Evolutionary conservation across 2,329 filamentous ascomycete genomes (phyloP).

Genomic region (Hypoxylon sp.): DNA sequence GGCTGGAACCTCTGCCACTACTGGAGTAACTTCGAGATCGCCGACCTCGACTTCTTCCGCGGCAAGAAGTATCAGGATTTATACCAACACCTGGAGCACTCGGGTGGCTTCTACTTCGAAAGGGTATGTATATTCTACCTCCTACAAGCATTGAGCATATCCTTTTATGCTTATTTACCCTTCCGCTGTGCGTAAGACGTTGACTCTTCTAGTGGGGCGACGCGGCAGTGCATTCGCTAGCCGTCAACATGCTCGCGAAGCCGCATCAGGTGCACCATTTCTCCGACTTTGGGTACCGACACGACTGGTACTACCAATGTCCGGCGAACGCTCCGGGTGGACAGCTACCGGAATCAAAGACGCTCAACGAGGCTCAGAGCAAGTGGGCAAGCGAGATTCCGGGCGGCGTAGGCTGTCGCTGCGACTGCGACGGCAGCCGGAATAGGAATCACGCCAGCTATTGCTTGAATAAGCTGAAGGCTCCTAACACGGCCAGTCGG

Average conservation of each 20-base stretch:
- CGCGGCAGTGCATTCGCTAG: constrained; percentile 58
- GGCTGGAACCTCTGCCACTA: constrained; percentile 60
- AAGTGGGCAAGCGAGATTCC: constrained; percentile 49
- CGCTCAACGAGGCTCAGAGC: constrained; percentile 46
- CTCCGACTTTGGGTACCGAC: constrained; percentile 57
- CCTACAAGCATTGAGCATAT: background rate
- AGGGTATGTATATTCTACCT: constrained; percentile 48
- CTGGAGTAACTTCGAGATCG: constrained; percentile 63
- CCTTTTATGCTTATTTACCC: background rate
- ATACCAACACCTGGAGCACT: constrained; percentile 54
- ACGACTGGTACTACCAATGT: constrained; percentile 53
- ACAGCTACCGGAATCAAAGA: constrained; percentile 52
- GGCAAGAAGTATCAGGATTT: constrained; percentile 55
- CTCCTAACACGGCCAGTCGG: constrained; percentile 51
- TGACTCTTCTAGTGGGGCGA: constrained; percentile 55
- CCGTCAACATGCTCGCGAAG: constrained; percentile 56
- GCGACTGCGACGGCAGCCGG: constrained; percentile 54
- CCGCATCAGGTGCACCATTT: constrained; percentile 59
- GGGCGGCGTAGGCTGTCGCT: constrained; percentile 58
- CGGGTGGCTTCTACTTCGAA: constrained; percentile 59
- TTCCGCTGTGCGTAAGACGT: background rate
- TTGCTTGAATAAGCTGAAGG: constrained; percentile 54
- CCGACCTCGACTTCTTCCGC: constrained; percentile 59
- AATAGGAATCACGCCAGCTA: constrained; percentile 52
- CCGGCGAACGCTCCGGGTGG: constrained; percentile 54